Base-by-base conservation (phyloP, 2,329 filamentous ascomycete genomes). In the Monosporascus sp. region DNA sequence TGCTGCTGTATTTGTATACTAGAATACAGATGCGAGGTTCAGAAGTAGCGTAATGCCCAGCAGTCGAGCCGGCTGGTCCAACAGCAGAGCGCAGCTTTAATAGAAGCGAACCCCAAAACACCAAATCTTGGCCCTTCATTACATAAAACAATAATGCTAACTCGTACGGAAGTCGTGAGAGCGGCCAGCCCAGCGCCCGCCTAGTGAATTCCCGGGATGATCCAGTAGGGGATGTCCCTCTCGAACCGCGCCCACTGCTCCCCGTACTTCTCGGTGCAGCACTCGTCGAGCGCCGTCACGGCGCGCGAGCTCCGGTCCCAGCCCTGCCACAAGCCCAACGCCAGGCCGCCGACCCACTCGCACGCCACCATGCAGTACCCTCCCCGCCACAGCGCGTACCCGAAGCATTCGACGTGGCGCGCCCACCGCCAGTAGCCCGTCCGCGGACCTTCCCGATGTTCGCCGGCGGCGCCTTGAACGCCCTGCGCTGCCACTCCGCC, bases 401-500 rank as follows among this genome's bases (percentile, higher is more conserved):
- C 74, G 27, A 68, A 66, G 53, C 75, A 76, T 54, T 75, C 74
- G 60, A 72, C 61, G 54, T 75, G 73, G 6, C 73, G 62, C 7
- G 71, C 69, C 64, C 61, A 66, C n/a, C 59, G 49, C 71, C 72
- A 76, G 26, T 75, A 62, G 0, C 73, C 72, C 27, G 53, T 57
- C 40, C 65, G 59, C 71, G 73, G 43, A 75, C 62, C 60, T 67
- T 71, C 52, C 72, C 73, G 50, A 66, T 59, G 57, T 73, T 74
- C 52, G n/a, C 63, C 64, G 68, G 63, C 5, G 61, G 55, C 27
- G 62, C 59, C 66, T 76, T 75, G 68, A 75, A 76, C 8, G 50
- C 43, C 55, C 65, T 66, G 52, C 84, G 75, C 67, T 87, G 84
- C 27, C 77, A 62, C 69, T 87, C 84, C 0, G 80, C n/a, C n/a